Conservation (phyloP, 2,329 filamentous ascomycete species). For the Bipolaris victoriae region DNA sequence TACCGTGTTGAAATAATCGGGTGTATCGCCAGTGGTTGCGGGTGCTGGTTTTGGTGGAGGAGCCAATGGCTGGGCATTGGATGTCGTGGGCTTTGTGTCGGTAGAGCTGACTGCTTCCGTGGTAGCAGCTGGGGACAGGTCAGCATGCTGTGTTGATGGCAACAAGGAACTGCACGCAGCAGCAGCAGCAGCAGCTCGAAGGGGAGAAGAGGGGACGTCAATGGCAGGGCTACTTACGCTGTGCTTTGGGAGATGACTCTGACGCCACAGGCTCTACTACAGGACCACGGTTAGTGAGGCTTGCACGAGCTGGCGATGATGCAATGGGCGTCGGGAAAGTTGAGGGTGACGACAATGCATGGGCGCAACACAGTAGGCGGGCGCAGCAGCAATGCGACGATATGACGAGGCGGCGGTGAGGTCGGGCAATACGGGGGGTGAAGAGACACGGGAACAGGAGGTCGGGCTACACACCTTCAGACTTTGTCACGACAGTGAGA, state of each 20-base stretch:
- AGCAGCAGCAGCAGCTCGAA: slow-evolving; percentile 2
- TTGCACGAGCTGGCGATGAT: slow-evolving; percentile 13
- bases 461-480: slow-evolving; percentile 42
- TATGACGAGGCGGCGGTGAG: not conserved
- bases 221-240: slow-evolving; percentile 30
- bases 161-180: slow-evolving; percentile 5
- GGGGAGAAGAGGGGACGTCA: not conserved
- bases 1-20: slow-evolving; percentile 59
- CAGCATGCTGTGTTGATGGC: slow-evolving; percentile 24
- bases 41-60: slow-evolving; percentile 57
- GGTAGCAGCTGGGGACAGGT: slow-evolving; percentile 25
- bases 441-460: slow-evolving; percentile 5
- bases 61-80: slow-evolving; percentile 58
- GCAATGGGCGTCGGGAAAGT: slow-evolving; percentile 7
- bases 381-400: not conserved
- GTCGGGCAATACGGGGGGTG: not conserved
- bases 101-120: slow-evolving; percentile 27
- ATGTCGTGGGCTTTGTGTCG: slow-evolving; percentile 45
- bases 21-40: slow-evolving; percentile 51
- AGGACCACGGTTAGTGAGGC: slow-evolving; percentile 28
- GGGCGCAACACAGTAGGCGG: slow-evolving; percentile 11
- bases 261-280: slow-evolving; percentile 34
- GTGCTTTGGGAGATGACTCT: slow-evolving; percentile 30
- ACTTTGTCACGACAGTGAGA: slow-evolving; percentile 39
- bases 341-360: slow-evolving; percentile 11